These are phyloP conservation scores for Mycena albidolilacea DNA, from an alignment of 768 basidiomycete species.

Conservation along the genomic window DNA sequence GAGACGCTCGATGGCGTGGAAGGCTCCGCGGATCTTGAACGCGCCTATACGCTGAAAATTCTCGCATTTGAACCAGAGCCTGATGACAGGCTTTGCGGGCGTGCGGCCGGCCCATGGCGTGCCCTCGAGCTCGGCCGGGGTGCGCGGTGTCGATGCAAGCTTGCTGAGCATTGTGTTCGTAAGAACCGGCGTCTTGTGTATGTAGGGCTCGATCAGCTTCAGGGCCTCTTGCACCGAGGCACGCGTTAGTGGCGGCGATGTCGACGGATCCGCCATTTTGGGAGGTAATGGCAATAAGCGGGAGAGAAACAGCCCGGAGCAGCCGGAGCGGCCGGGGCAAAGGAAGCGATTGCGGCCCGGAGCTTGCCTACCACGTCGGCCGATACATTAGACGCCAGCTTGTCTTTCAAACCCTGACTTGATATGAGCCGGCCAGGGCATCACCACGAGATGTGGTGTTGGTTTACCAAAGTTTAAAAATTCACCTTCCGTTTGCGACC, in stretches of 20 bases:
- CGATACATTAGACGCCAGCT: no score
- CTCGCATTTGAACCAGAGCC: constrained; percentile 37
- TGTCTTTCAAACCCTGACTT: no score
- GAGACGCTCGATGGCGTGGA: constrained; percentile 33
- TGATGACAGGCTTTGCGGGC: constrained; percentile 27
- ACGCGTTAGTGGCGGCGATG: constrained; percentile 27
- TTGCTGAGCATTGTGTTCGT: constrained; percentile 19
- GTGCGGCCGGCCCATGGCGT: constrained; percentile 21
- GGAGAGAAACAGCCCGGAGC: background rate
- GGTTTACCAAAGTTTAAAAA: no score
- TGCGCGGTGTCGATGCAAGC: constrained; percentile 30
- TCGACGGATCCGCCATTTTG: constrained; percentile 36
- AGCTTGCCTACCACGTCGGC: no score
- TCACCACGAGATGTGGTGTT: no score
- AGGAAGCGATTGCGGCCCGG: no score
- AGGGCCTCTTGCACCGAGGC: constrained; percentile 32
- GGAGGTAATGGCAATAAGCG: background rate
- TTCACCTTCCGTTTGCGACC: no score
- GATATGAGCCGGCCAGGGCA: no score
- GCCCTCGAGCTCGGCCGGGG: constrained; percentile 18
- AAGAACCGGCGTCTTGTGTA: constrained; percentile 36
- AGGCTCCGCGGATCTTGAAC: constrained; percentile 36
- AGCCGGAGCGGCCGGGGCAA: no score
- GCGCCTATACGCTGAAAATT: constrained; percentile 38
- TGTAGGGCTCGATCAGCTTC: constrained; percentile 21